Base-by-base conservation (phyloP, 1,139 yeast genomes). In the Pichia norvegensis region DNA sequence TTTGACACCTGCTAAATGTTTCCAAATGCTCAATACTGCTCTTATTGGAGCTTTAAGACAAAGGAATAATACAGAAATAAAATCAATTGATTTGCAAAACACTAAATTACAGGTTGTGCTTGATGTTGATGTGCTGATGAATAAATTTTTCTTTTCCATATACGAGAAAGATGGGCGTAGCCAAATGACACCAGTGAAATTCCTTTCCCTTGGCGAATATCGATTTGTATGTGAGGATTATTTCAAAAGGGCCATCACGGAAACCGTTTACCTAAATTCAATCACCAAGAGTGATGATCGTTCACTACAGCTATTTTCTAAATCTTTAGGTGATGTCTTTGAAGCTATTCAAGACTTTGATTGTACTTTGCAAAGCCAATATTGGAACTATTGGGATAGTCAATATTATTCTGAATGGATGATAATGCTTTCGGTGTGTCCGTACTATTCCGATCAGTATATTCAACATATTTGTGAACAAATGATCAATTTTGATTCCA, bases 381-480 rank as follows among this genome's bases (percentile, higher is more conserved):
- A 45, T 38, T 58, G 59, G 58, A 43, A 45, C 2, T 47, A 46
- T 13, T 59, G 63, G 62, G 50, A 48, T 19, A 55, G 51, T 2
- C 50, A 49, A 35, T 54, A 45, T 33, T 58, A 59, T 40, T 31
- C 64, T 62, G 19, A 68, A 51, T 53, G 68, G 52, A 68, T 67
- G 48, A 76, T 80, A 25, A 69, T 72, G 38, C 67, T 90, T 21
- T 86, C 92, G 33, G 70, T 76, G 1, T 71, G 75, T 33, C 72
- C 79, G 51, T 68, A 69, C 49, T 85, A 81, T 61, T 68, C 72
- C 40, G 94, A 85, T 54, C 78, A 77, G 43, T 65, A 76, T 39
- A 70, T 88, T 13, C 73, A 78, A 31, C 70, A 71, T 40, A 76
- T 87, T 47, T 90, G 79, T 62, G 81, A 80, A 41, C 65, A 67